phyloP scores from a whole-genome alignment of 192 early-diverging fungal genomes.

The Podila minutissima region DNA sequence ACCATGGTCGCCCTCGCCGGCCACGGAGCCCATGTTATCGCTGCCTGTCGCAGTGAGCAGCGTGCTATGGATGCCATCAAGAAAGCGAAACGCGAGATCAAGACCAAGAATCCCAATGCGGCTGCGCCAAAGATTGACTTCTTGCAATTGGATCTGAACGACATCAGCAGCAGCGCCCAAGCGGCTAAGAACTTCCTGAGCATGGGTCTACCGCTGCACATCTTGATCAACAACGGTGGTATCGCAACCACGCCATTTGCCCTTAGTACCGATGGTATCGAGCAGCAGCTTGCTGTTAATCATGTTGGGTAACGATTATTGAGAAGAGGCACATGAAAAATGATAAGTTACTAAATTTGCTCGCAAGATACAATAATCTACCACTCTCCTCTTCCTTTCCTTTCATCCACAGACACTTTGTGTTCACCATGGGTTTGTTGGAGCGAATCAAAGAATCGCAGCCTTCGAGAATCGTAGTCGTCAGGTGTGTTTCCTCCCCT shows the following conservation, averaged over 20 bases:
- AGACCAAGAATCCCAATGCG: neutral
- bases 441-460: constrained; percentile 20
- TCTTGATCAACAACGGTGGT: neutral
- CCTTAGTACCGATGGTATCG: neutral
- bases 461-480: constrained; percentile 43
- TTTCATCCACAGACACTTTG: constrained; percentile 6
- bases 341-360: too few species aligned
- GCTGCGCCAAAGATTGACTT: neutral
- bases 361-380: too few species aligned
- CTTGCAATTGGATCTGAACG: neutral
- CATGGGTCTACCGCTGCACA: neutral
- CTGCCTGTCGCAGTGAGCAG: constrained; percentile 21
- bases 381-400: too few species aligned
- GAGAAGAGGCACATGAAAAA: too few species aligned
- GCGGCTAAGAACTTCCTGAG: neutral
- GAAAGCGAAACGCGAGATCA: constrained; percentile 18
- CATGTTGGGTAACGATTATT: neutral
- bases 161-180: neutral
- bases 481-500: too few species aligned
- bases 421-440: constrained; percentile 14
- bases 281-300: neutral
- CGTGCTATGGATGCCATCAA: constrained; percentile 5
- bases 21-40: constrained; percentile 28
- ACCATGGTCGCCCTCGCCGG: constrained; percentile 29
- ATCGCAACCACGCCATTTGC: neutral